A percentile compares a stretch with the other conserved stretches of the same genome.
Conservation (phyloP, 306 rosid genomes). For the Crataegus laevigata region DNA sequence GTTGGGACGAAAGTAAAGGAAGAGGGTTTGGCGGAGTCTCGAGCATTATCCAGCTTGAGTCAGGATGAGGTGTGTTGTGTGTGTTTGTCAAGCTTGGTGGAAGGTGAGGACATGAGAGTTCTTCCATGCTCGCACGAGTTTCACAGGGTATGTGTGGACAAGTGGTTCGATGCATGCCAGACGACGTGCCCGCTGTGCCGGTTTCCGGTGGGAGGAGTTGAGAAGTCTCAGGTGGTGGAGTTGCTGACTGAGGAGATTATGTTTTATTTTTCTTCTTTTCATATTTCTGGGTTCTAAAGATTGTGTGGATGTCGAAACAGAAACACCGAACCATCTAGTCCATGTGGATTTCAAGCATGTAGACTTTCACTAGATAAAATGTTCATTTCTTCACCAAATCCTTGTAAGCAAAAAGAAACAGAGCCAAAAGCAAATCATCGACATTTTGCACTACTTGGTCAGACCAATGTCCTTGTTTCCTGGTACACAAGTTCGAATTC, state of each 20-base stretch:
- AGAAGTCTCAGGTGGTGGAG: slow-evolving; percentile 30
- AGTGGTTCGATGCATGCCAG: slow-evolving; percentile 61
- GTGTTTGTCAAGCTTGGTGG: slow-evolving; percentile 58
- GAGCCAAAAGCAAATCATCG: not conserved
- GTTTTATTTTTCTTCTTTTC: slow-evolving; percentile 89
- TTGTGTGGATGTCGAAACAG: not conserved
- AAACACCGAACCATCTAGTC: not conserved
- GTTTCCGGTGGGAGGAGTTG: slow-evolving; percentile 49
- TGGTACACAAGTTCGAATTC: not conserved
- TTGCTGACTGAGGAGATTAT: slow-evolving; percentile 73
- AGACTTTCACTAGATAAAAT: too few relatives aligned
- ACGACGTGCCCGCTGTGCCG: slow-evolving; percentile 80
- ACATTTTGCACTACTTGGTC: not conserved
- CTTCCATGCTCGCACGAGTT: slow-evolving; percentile 83
- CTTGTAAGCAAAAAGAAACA: not conserved
- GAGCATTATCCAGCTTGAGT: not conserved
- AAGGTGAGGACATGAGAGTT: slow-evolving; percentile 30
- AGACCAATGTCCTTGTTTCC: not conserved
- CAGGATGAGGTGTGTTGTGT: slow-evolving; percentile 44
- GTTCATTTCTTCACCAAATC: not conserved
- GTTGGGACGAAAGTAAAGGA: slow-evolving; percentile 10
- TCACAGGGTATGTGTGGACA: slow-evolving; percentile 68
- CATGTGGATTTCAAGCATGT: too few relatives aligned
- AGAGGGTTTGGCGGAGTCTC: not conserved
- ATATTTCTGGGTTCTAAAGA: slow-evolving; percentile 61